These are phyloP conservation scores for Schizosaccharomyces lindneri DNA, from an alignment of 805 yeast genomes.

Conservation along the genomic window DNA sequence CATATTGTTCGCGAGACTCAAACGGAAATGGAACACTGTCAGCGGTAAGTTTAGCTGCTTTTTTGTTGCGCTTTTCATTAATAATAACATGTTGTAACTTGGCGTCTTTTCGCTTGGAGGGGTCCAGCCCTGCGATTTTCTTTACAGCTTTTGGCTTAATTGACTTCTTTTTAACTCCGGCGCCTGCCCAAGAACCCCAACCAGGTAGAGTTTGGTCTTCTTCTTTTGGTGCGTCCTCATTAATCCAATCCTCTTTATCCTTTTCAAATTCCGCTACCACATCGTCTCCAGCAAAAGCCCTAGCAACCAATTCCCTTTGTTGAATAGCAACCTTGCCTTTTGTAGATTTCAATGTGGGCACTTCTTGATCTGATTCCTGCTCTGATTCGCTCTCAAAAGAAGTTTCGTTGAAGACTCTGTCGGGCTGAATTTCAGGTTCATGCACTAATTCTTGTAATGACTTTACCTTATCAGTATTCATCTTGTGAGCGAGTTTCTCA, in stretches of 20 bases:
- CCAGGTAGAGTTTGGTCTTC: slow-evolving; percentile 78
- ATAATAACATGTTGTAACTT: slow-evolving; percentile 59
- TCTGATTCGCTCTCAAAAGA: neutral
- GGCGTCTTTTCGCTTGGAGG: slow-evolving; percentile 55
- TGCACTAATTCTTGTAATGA: neutral
- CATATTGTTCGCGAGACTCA: slow-evolving; percentile 84
- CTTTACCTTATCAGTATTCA: neutral
- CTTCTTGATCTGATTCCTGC: neutral
- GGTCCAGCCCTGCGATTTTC: slow-evolving; percentile 53
- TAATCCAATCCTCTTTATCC: slow-evolving; percentile 42
- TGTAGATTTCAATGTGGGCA: neutral
- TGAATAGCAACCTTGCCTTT: slow-evolving; percentile 17
- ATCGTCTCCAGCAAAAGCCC: slow-evolving; percentile 95
- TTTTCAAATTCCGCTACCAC: slow-evolving; percentile 56
- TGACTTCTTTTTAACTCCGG: slow-evolving; percentile 15
- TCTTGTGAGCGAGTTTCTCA: neutral
- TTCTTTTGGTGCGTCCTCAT: slow-evolving; percentile 68
- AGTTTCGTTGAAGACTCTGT: neutral
- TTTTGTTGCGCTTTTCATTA: slow-evolving; percentile 67
- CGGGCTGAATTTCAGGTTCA: neutral
- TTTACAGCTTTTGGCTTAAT: slow-evolving; percentile 22
- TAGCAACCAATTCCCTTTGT: slow-evolving; percentile 58
- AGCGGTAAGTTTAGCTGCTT: slow-evolving; percentile 63
- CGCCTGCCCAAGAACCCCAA: slow-evolving; percentile 96
- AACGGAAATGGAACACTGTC: slow-evolving; percentile 84